Conservation (phyloP, 2,329 filamentous ascomycete species). For the Clarireedia hainanense region DNA sequence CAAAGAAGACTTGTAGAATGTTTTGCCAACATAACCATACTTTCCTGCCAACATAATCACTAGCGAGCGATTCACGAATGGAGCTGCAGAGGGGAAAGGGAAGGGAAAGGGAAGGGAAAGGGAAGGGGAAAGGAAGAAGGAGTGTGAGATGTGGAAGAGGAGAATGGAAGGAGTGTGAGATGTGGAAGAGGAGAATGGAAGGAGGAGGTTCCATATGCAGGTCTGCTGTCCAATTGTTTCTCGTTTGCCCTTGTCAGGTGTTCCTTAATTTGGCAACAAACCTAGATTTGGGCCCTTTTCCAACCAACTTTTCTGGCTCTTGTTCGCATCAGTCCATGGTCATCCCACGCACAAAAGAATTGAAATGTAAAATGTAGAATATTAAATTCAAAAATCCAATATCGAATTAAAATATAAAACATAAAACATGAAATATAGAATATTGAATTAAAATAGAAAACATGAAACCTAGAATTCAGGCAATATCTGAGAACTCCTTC, state of each 20-base stretch:
- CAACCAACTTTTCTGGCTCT: background rate
- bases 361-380: too few relatives aligned
- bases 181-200: background rate
- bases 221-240: constrained; percentile 10
- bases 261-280: background rate
- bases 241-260: background rate
- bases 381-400: too few relatives aligned
- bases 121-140: background rate
- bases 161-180: background rate
- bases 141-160: background rate
- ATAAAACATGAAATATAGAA: too few relatives aligned
- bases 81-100: background rate
- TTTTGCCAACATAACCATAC: too few relatives aligned
- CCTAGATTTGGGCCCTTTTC: background rate
- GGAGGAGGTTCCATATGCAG: background rate
- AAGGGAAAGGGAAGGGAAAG: background rate
- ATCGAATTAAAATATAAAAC: too few relatives aligned
- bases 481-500: too few relatives aligned
- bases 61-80: background rate
- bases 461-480: too few relatives aligned
- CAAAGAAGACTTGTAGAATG: too few relatives aligned
- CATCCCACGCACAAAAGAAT: too few relatives aligned
- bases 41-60: background rate
- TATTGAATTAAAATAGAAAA: too few relatives aligned
- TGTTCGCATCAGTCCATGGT: background rate